Evolutionary conservation across 2,329 filamentous ascomycete species (phyloP), one percentile per base, ranked within the genome.

Genomic region (Alternaria sp.): DNA sequence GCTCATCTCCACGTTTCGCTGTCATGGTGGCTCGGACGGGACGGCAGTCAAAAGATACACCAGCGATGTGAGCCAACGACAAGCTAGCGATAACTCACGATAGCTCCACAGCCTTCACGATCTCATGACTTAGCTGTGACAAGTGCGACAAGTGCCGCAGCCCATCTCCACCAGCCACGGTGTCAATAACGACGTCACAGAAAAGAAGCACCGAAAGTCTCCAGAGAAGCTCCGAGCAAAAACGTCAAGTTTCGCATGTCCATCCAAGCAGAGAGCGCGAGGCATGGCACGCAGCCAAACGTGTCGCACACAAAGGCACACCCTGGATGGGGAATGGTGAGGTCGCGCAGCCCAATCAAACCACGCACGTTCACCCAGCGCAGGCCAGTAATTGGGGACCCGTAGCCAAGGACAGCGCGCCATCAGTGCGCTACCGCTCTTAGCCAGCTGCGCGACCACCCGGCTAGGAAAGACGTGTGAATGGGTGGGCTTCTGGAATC

Each of bases 391-490:
- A 70, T 69, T 70, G 68, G 66, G 60, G 58, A 61, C 56, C 53
- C 58, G 53, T 44, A 12, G 63, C 60, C 63, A 63, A 62, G 61
- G 18, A 30, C 44, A 37, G 55, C n/a, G 55, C 50, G 26, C 56
- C 50, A 25, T 49, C 33, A 46, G 50, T 44, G 44, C 63, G 55
- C 63, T 55, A 60, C 33, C 26, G 53, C 33, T 44, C 60, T 58
- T 61, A 61, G 20, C 54, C 59, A 55, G 45, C 7, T 45, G 62
- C 50, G 45, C 45, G 61, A 66, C 64, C 58, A 60, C 66, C 63
- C 57, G 59, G 51, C 61, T 62, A 63, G 60, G 67, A 50, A 66
- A 68, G 59, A 61, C 61, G 46, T 56, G 67, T 68, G 67, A 70
- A 70, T 62, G 49, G 49, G n/a, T 50, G 49, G 50, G 62, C 30